Conservation (phyloP, 1,284 basidiomycete genomes). For the Naganishia liquefaciens region DNA sequence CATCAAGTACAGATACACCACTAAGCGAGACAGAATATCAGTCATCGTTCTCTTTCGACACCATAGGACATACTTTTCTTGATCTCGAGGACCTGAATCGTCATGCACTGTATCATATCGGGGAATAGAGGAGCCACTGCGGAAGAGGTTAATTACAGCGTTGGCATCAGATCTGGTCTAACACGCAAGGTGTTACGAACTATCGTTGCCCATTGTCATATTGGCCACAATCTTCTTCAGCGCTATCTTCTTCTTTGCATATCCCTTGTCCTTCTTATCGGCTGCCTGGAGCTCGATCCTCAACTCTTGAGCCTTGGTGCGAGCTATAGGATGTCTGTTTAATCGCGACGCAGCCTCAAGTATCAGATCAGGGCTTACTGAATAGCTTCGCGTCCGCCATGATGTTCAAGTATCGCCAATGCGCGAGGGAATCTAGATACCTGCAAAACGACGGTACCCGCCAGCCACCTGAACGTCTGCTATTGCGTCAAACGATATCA, state of each 20-base stretch:
- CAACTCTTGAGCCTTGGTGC: conserved; percentile 85
- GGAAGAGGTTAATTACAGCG: conserved; percentile 22
- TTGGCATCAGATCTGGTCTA: neutral
- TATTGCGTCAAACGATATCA: too few relatives aligned
- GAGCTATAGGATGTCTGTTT: conserved; percentile 52
- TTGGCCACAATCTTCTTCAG: conserved; percentile 95
- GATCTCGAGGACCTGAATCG: conserved; percentile 74
- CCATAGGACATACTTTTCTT: conserved; percentile 82
- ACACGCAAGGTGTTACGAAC: conserved; percentile 61
- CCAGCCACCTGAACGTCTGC: too few relatives aligned
- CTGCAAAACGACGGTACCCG: too few relatives aligned
- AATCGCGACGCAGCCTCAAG: neutral
- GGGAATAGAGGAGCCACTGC: conserved; percentile 95
- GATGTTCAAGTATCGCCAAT: neutral
- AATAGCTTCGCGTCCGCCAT: conserved; percentile 56
- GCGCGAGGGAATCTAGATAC: too few relatives aligned
- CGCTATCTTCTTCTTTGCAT: conserved; percentile 80
- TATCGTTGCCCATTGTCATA: conserved; percentile 97
- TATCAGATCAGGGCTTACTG: conserved; percentile 41
- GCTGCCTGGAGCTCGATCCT: conserved; percentile 78
- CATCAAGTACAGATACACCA: conserved; percentile 97
- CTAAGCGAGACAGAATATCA: conserved; percentile 54
- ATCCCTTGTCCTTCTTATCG: conserved; percentile 87
- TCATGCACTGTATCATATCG: conserved; percentile 96
- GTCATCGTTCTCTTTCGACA: neutral